Conservation (phyloP, 2,329 filamentous ascomycete genomes). For the Ilyonectria destructans region DNA sequence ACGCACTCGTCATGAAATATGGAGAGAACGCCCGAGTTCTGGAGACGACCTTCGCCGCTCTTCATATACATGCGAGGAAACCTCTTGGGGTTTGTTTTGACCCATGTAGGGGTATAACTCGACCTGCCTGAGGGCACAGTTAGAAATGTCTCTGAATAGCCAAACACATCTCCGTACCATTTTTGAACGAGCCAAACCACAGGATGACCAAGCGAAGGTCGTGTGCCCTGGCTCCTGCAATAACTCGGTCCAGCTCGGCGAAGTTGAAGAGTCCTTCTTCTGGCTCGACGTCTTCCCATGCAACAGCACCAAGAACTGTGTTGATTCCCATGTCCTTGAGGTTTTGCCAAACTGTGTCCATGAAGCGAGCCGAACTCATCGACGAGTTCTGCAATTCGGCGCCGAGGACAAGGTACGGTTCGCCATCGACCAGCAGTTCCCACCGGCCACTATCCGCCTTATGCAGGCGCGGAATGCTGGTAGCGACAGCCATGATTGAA, state of each 20-base stretch:
- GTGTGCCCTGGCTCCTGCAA: slow-evolving; percentile 48
- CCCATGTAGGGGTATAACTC: slow-evolving; percentile 22
- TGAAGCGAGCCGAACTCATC: slow-evolving; percentile 40
- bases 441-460: slow-evolving; percentile 7
- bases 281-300: slow-evolving; percentile 56
- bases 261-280: slow-evolving; percentile 53
- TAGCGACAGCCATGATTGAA: no score
- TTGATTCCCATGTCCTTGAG: slow-evolving; percentile 52
- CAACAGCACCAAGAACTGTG: slow-evolving; percentile 53
- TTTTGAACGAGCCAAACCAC: slow-evolving; percentile 53
- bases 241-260: slow-evolving; percentile 50
- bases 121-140: slow-evolving; percentile 40
- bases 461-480: slow-evolving; percentile 10
- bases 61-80: slow-evolving; percentile 49
- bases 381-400: slow-evolving; percentile 2
- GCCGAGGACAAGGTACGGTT: not conserved
- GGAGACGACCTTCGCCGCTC: slow-evolving; percentile 43
- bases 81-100: slow-evolving; percentile 38
- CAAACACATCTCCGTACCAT: slow-evolving; percentile 41
- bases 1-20: slow-evolving; percentile 31
- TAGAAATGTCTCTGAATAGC: not conserved
- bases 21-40: slow-evolving; percentile 49
- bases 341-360: slow-evolving; percentile 47
- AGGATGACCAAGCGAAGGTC: slow-evolving; percentile 47
- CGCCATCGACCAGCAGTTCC: slow-evolving; percentile 1